Evolutionary conservation across 2,329 filamentous ascomycete species (phyloP), one percentile per base, ranked within the genome.

Genomic region (Daldinia eschscholtzii): DNA sequence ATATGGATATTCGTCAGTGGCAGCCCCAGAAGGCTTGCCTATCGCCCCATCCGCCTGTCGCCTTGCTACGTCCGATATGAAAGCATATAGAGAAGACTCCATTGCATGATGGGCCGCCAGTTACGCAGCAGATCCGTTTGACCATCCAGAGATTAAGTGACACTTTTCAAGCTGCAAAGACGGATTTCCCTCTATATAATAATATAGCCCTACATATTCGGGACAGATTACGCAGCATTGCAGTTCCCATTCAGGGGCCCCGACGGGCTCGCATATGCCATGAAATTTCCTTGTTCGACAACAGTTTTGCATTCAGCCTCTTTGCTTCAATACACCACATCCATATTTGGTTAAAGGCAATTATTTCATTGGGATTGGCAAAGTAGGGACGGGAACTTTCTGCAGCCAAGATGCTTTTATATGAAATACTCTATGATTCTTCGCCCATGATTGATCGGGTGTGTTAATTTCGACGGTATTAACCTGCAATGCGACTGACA

Each of bases 321-420:
- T 71, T 67, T 58, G n/a, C 52, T 41, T 64, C 52, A 61, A 62
- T 55, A 50, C 57, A 65, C 18, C 64, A 23, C 64, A 50, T 61
- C 52, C 48, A 37, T 48, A 61, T 65, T 50, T 61, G 61, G 64
- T 65, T 61, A 70, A 67, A 67, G 61, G 35, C 48, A 28, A 20
- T 41, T 41, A 48, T 61, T 48, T 59, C 44, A 48, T 61, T 55
- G 59, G 39, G 20, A 50, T 28, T 57, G 50, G 61, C 37, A 57
- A 64, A 57, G 41, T 41, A 39, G n/a, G 30, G 44, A 64, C 56
- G 61, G 61, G 61, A 33, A 64, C 39, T 57, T 35, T 58, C 67
- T 71, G 70, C 64, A 70, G 70, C 70, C 70, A 71, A 71, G 70
- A 52, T 52, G 44, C 41, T 26, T 64, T 46, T 61, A 57, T 65